phyloP scores from a whole-genome alignment of 164 flowering plant species.

The Warburgia ugandensis region DNA sequence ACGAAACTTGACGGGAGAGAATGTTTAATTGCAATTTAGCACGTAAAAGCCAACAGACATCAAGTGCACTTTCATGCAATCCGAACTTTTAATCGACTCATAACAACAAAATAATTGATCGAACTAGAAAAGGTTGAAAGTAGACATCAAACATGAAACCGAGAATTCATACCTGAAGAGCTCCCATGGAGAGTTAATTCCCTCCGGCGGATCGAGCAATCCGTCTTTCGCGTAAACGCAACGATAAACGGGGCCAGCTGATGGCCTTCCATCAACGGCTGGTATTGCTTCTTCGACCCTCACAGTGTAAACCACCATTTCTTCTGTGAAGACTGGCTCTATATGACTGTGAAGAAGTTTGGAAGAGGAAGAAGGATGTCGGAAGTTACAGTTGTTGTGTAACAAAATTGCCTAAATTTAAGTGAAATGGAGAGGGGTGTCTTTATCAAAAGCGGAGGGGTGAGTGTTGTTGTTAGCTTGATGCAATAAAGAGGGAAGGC shows the following conservation, averaged over 20 bases:
- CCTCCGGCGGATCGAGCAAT: conserved; percentile 51
- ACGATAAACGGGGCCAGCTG: conserved; percentile 85
- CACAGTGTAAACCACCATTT: conserved; percentile 46
- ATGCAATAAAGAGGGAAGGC: too few relatives aligned
- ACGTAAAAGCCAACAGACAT: not conserved
- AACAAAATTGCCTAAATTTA: too few relatives aligned
- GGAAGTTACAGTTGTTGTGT: too few relatives aligned
- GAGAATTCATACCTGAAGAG: conserved; percentile 54
- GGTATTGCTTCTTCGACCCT: conserved; percentile 64
- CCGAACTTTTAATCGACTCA: not conserved
- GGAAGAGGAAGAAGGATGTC: too few relatives aligned
- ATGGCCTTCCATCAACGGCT: conserved; percentile 44
- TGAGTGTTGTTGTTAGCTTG: too few relatives aligned
- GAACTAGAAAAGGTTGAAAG: not conserved
- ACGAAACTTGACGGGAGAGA: not conserved
- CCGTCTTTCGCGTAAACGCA: conserved; percentile 85
- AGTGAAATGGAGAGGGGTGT: too few relatives aligned
- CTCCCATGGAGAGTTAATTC: conserved; percentile 72
- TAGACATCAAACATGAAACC: not conserved
- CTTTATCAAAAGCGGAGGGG: too few relatives aligned
- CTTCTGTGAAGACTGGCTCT: not conserved
- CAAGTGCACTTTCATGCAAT: not conserved
- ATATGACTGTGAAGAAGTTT: too few relatives aligned
- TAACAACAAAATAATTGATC: not conserved
- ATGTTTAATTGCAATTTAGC: not conserved